Base-by-base conservation (phyloP, 2,329 filamentous ascomycete genomes). In the Fusarium concolor region DNA sequence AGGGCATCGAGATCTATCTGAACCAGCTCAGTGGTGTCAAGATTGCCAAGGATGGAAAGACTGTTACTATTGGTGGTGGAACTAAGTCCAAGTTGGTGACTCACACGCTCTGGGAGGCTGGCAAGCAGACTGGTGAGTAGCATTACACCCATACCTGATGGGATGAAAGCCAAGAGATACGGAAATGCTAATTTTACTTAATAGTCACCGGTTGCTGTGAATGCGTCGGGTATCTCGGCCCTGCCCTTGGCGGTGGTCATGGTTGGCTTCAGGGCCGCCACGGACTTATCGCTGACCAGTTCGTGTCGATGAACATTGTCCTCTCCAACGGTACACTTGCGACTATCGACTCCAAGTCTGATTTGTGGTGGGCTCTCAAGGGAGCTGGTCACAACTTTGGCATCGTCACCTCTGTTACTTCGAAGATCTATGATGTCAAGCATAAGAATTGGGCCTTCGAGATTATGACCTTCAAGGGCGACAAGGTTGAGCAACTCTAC, bases 401-500 rank as follows among this genome's bases (percentile, higher is more conserved):
- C 18, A 75, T 79, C 3, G 73, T 76, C 15, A 76, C 74, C 5
- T 69, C 64, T 5, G 35, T 63, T 10, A 63, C 58, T 22, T 65
- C 79, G 43, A 79, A 78, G 47, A 72, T 79, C 5, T 76, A 73
- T 9, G 53, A 71, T 6, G 49, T 67, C n/a, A 31, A 71, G 55
- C 28, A 65, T 14, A 58, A 42, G 26, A 50, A 72, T 28, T 72
- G 70, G 70, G 67, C 67, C 1, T 65, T 72, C 17, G 62, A 80
- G 55, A 82, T 76, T 0, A 73, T 85, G 41, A 76, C 79, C 29
- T 86, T 82, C 63, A 80, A 76, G 7, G 81, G 82, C 3, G 81
- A 85, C 39, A 81, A 86, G 65, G 79, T 86, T 14, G 82, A 84
- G 62, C 75, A 73, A 11, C 74, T 86, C 6, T 87, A 84, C 64